Percentiles rank a stretch among this genome's conserved stretches.
These are phyloP conservation scores for Lomentospora prolificans DNA, from an alignment of 2,329 filamentous ascomycete species.

Conservation along the genomic window DNA sequence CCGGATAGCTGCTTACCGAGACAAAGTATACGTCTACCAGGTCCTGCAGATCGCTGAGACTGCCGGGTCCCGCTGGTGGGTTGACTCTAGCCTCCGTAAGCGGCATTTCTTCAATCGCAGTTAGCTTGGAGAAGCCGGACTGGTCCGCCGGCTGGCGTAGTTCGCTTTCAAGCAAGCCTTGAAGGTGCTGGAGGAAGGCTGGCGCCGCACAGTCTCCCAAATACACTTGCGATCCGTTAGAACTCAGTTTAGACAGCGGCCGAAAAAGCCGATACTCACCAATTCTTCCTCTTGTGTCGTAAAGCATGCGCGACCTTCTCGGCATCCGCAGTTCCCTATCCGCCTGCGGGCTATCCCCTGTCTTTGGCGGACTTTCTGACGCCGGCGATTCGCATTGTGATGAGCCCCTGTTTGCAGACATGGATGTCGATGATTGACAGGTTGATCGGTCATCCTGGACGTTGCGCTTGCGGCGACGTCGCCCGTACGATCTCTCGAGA, in stretches of 20 bases:
- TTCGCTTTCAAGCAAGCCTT: neutral
- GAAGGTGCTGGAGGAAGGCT: neutral
- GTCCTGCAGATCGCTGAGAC: neutral
- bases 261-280: neutral
- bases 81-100: neutral
- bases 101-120: neutral
- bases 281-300: neutral
- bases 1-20: neutral
- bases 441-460: neutral
- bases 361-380: neutral
- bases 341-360: neutral
- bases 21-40: neutral
- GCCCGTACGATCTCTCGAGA: neutral
- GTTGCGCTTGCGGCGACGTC: neutral
- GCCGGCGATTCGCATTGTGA: neutral
- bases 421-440: neutral
- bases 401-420: neutral
- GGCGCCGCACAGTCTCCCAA: neutral
- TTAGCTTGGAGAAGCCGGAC: neutral
- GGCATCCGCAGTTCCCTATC: neutral
- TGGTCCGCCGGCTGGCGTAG: neutral
- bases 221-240: neutral
- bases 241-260: neutral
- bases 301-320: neutral
- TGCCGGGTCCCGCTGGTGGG: neutral